Conservation (phyloP, 1,139 yeast species). For the Wickerhamomyces sp. region DNA sequence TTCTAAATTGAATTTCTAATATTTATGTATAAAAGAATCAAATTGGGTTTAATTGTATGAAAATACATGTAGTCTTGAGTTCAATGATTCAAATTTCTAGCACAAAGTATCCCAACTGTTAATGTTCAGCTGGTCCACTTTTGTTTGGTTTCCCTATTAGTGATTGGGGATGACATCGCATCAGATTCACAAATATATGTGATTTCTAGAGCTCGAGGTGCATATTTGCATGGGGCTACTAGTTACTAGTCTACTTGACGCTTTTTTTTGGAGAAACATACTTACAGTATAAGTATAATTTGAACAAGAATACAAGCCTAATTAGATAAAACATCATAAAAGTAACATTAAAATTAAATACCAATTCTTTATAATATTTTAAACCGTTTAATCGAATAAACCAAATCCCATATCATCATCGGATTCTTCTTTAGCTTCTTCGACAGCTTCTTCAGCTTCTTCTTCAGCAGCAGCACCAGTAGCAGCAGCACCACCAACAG, state of each 20-base stretch:
- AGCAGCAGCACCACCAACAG: conserved; percentile 52
- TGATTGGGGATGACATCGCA: too few relatives aligned
- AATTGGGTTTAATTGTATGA: conserved; percentile 12
- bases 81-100: too few relatives aligned
- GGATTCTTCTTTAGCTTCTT: conserved; percentile 57
- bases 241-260: too few relatives aligned
- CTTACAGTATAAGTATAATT: too few relatives aligned
- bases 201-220: too few relatives aligned
- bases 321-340: conserved; percentile 1
- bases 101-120: too few relatives aligned
- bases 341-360: conserved; percentile 1
- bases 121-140: too few relatives aligned
- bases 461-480: conserved; percentile 54
- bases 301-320: neutral
- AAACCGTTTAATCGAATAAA: conserved; percentile 59
- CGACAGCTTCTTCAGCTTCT: conserved; percentile 50
- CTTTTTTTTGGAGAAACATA: too few relatives aligned
- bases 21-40: conserved; percentile 19
- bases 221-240: too few relatives aligned
- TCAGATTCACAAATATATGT: too few relatives aligned
- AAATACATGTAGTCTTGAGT: too few relatives aligned
- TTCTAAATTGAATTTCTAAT: conserved; percentile 6
- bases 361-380: conserved; percentile 4
- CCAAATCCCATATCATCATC: conserved; percentile 84
- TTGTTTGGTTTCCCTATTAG: too few relatives aligned